Percentiles rank a stretch among this genome's conserved stretches.
These are phyloP conservation scores for Coemansia brasiliensis DNA, from an alignment of 192 early-diverging fungal species.

Conservation along the genomic window DNA sequence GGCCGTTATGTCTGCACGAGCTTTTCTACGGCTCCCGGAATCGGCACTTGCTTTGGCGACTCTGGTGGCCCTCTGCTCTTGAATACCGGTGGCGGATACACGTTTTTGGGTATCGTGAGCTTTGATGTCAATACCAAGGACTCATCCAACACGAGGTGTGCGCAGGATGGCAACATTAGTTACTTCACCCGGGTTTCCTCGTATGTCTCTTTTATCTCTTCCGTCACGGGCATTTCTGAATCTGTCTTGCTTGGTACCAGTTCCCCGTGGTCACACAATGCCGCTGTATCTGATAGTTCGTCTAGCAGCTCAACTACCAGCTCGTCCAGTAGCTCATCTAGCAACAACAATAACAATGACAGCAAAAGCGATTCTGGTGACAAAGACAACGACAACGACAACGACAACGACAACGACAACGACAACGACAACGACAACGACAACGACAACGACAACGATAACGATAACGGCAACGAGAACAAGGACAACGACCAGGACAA, in stretches of 20 bases:
- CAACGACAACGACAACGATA: neutral
- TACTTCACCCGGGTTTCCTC: conserved; percentile 52
- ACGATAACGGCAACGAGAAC: neutral
- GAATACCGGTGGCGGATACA: conserved; percentile 25
- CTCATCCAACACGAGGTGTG: conserved; percentile 41
- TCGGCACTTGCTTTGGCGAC: conserved; percentile 56
- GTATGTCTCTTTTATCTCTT: conserved; percentile 46
- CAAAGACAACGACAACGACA: no score
- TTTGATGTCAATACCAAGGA: conserved; percentile 51
- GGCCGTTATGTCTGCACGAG: conserved; percentile 50
- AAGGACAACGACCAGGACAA: neutral
- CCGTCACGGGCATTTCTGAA: conserved; percentile 32
- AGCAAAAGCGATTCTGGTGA: no score
- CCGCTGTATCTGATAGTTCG: neutral
- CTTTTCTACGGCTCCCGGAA: conserved; percentile 33
- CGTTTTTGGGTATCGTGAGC: conserved; percentile 48
- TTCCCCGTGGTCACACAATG: conserved; percentile 19
- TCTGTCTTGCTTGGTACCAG: conserved; percentile 11
- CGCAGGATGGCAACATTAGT: conserved; percentile 45
- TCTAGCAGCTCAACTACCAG: no score
- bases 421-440: neutral
- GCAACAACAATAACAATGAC: no score
- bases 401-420: no score
- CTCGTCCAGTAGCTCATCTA: no score
- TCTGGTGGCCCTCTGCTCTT: conserved; percentile 51